Percentiles rank a stretch among this genome's conserved stretches.
Evolutionary conservation across 2,329 filamentous ascomycete genomes (phyloP).

Genomic region (Furcasterigmium sp.): DNA sequence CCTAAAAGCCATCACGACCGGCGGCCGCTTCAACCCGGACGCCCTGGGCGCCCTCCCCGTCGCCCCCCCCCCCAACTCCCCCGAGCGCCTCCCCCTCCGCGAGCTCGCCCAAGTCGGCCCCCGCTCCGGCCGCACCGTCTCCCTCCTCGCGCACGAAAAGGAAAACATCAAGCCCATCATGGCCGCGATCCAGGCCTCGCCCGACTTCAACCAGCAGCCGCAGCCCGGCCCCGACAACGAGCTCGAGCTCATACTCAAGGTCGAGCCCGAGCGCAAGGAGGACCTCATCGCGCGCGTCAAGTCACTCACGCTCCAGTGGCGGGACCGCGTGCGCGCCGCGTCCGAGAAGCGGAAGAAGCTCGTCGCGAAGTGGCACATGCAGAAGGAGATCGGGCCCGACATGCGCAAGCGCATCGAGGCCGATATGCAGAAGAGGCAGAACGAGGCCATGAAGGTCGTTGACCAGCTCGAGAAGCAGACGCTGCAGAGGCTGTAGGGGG

Average conservation of each 20-base stretch:
- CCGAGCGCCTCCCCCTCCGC: conserved; percentile 40
- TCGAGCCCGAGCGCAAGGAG: conserved; percentile 47
- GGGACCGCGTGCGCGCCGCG: conserved; percentile 41
- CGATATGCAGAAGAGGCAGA: conserved; percentile 43
- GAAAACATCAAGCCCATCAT: conserved; percentile 48
- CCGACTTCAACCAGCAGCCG: conserved; percentile 57
- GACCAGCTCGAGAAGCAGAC: conserved; percentile 44
- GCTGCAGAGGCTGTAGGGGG: conserved; percentile 31
- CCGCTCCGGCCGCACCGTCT: conserved; percentile 33
- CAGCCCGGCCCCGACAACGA: conserved; percentile 54
- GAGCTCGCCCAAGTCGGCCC: conserved; percentile 52
- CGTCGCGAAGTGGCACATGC: conserved; percentile 44
- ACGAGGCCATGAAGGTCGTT: conserved; percentile 47
- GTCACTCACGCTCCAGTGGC: conserved; percentile 44
- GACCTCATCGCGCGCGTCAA: conserved; percentile 37
- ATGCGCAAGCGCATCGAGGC: conserved; percentile 42
- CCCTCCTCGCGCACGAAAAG: conserved; percentile 35
- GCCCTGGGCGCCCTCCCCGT: conserved; percentile 40
- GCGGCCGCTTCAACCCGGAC: conserved; percentile 48
- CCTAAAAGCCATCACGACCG: conserved; percentile 36
- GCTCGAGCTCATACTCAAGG: conserved; percentile 49
- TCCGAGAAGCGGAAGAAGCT: conserved; percentile 42
- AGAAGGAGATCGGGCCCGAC: conserved; percentile 37
- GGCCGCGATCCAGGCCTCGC: conserved; percentile 45
- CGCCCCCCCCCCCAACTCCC: conserved; percentile 19